Percentiles rank a stretch among this genome's conserved stretches.
phyloP scores from a whole-genome alignment of 1,139 yeast species.

The Arxiozyma slooffiae region DNA sequence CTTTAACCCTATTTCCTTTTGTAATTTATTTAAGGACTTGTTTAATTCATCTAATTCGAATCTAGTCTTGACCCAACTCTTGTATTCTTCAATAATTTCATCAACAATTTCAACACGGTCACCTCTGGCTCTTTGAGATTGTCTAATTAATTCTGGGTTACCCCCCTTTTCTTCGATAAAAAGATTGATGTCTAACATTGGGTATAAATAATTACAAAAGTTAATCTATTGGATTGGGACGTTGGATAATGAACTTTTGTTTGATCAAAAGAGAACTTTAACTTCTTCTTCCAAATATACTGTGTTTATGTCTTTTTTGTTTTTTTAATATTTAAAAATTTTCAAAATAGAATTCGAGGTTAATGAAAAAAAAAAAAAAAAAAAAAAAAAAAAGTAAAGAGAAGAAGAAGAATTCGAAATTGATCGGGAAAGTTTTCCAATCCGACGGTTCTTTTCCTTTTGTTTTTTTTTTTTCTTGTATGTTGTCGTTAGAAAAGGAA shows the following conservation, averaged over 20 bases:
- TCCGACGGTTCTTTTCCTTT: too few relatives aligned
- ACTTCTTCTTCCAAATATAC: neutral
- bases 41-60: conserved; percentile 85
- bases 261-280: too few relatives aligned
- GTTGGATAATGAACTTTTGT: too few relatives aligned
- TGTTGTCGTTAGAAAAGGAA: too few relatives aligned
- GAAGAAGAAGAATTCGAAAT: too few relatives aligned
- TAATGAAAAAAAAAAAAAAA: too few relatives aligned
- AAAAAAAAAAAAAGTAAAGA: too few relatives aligned
- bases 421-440: too few relatives aligned
- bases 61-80: conserved; percentile 85
- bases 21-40: conserved; percentile 77
- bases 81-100: conserved; percentile 84
- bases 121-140: conserved; percentile 89
- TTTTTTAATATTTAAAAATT: too few relatives aligned
- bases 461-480: too few relatives aligned
- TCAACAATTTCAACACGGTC: conserved; percentile 91
- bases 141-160: conserved; percentile 77
- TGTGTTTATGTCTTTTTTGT: neutral
- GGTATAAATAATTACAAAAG: too few relatives aligned
- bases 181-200: conserved; percentile 83
- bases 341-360: neutral
- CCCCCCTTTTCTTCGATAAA: conserved; percentile 96
- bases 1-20: conserved; percentile 85
- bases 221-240: too few relatives aligned